These are phyloP conservation scores for Paratinospora sagittata DNA, from an alignment of 164 flowering plant genomes.

Conservation along the genomic window DNA sequence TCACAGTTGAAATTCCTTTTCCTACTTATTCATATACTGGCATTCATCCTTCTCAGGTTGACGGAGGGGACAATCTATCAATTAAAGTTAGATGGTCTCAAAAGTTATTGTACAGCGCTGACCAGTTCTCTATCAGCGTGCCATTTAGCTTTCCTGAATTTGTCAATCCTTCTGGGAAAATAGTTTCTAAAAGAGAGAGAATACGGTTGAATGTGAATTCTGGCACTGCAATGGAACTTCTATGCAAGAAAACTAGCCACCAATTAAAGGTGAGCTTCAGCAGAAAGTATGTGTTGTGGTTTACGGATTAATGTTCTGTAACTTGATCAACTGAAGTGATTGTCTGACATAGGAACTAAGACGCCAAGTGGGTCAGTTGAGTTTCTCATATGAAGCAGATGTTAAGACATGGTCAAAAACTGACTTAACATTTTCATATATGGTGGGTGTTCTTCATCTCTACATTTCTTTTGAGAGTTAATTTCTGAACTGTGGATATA, in stretches of 20 bases:
- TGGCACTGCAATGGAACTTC: conserved; percentile 53
- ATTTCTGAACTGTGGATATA: not conserved
- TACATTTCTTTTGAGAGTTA: not conserved
- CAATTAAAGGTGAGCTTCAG: conserved; percentile 58
- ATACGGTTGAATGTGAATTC: conserved; percentile 57
- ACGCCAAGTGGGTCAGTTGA: conserved; percentile 56
- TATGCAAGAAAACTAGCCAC: conserved; percentile 65
- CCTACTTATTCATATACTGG: not conserved
- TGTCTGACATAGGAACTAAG: conserved; percentile 41
- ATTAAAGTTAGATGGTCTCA: conserved; percentile 73
- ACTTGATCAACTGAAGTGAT: conserved; percentile 3
- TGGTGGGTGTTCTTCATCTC: conserved; percentile 36
- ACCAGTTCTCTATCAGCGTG: conserved; percentile 49
- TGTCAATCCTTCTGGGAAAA: conserved; percentile 66
- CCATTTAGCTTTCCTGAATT: conserved; percentile 82
- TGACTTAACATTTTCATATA: conserved; percentile 63
- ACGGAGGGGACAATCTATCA: conserved; percentile 77
- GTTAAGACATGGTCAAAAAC: conserved; percentile 67
- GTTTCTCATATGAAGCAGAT: conserved; percentile 65
- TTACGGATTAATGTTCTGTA: not conserved
- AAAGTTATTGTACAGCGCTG: conserved; percentile 39
- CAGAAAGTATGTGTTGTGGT: not conserved
- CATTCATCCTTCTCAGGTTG: conserved; percentile 40
- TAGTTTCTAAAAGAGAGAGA: conserved; percentile 58
- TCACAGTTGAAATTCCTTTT: not conserved